phyloP scores from a whole-genome alignment of 106 monocot species.

The Amphibolis antarctica region DNA sequence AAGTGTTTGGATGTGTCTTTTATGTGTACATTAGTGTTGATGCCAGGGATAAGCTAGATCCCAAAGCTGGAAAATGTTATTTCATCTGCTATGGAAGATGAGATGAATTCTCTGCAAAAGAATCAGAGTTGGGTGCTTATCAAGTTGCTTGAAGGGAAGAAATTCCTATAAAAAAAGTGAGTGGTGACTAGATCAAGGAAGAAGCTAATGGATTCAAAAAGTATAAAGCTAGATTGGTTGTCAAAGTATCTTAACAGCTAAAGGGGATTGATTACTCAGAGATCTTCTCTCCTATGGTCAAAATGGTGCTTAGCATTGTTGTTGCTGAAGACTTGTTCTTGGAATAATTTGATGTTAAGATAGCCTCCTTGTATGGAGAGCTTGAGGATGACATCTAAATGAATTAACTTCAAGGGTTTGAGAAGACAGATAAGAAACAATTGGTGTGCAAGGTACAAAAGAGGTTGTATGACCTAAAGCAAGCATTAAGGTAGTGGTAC shows the following conservation, averaged over 20 bases:
- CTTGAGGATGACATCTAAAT: no score
- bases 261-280: no score
- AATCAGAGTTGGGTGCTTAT: neutral
- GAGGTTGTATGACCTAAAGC: no score
- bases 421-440: no score
- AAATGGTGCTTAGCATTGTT: neutral
- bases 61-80: neutral
- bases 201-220: neutral
- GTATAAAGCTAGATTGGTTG: neutral
- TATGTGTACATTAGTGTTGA: constrained; percentile 3
- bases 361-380: no score
- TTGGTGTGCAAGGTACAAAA: no score
- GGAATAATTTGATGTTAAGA: neutral
- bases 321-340: no score
- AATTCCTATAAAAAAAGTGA: neutral
- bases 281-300: neutral
- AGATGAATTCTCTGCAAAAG: no score
- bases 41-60: no score
- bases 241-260: neutral
- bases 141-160: neutral
- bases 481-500: no score
- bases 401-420: no score
- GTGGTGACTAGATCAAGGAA: neutral
- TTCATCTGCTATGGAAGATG: no score
- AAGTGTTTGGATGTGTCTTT: constrained; percentile 1